phyloP scores from a whole-genome alignment of 306 rosid genomes.

The Malus sylvestris region DNA sequence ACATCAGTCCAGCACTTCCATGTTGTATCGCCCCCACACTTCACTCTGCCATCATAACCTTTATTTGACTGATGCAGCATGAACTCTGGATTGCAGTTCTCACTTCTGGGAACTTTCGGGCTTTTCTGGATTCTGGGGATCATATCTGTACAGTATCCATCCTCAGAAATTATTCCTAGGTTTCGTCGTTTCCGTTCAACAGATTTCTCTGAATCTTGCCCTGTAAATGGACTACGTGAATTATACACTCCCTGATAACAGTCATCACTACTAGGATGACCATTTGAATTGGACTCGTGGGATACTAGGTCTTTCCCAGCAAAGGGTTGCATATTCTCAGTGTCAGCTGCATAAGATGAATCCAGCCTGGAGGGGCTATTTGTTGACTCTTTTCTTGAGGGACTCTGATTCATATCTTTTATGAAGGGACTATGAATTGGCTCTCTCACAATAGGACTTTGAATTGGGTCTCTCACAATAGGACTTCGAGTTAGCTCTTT shows the following conservation, averaged over 20 bases:
- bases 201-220: conserved; percentile 27
- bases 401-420: conserved; percentile 17
- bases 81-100: conserved; percentile 24
- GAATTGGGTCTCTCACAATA: conserved; percentile 17
- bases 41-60: conserved; percentile 28
- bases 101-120: conserved; percentile 32
- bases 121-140: conserved; percentile 24
- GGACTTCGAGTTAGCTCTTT: conserved; percentile 13
- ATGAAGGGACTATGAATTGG: conserved; percentile 14
- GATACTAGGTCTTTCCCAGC: conserved; percentile 18
- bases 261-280: conserved; percentile 24
- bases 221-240: conserved; percentile 24
- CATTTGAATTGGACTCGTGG: conserved; percentile 22
- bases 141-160: conserved; percentile 28
- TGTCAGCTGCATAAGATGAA: conserved; percentile 19
- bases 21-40: conserved; percentile 25
- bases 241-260: conserved; percentile 16
- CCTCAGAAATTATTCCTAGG: conserved; percentile 14
- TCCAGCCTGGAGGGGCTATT: conserved; percentile 24
- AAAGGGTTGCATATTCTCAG: conserved; percentile 12
- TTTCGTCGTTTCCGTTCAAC: conserved; percentile 59
- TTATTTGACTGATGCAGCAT: conserved; percentile 18
- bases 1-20: conserved; percentile 56
- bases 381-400: conserved; percentile 25
- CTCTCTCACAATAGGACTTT: conserved; percentile 19